A percentile compares a stretch with the other conserved stretches of the same genome.
phyloP scores from a whole-genome alignment of 768 basidiomycete species.

The Amanita pallidorosea region DNA sequence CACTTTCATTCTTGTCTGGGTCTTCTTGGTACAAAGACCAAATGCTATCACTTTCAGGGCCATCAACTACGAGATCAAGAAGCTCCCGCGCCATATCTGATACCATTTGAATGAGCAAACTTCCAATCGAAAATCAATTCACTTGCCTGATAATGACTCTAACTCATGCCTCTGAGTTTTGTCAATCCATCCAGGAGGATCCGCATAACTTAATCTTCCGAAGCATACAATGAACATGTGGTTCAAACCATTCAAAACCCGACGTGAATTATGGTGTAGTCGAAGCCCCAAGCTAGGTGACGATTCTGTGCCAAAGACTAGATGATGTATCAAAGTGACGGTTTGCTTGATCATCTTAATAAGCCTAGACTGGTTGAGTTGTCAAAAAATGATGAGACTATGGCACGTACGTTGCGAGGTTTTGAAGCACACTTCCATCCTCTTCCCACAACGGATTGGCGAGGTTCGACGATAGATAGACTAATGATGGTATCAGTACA shows the following conservation, averaged over 20 bases:
- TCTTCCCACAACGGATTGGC: conserved; percentile 60
- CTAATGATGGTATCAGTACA: conserved; percentile 53
- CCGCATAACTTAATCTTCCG: conserved; percentile 64
- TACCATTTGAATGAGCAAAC: background rate
- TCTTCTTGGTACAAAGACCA: conserved; percentile 51
- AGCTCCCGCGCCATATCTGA: conserved; percentile 53
- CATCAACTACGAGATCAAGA: conserved; percentile 58
- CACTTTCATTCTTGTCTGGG: conserved; percentile 24
- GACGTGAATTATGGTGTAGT: conserved; percentile 42
- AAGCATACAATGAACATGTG: conserved; percentile 72
- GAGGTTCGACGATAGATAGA: conserved; percentile 42
- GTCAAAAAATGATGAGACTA: background rate
- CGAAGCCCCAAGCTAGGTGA: conserved; percentile 44
- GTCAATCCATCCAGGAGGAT: conserved; percentile 50
- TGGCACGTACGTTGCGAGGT: conserved; percentile 24
- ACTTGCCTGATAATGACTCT: conserved; percentile 37
- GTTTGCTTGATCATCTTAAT: conserved; percentile 42
- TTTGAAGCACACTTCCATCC: conserved; percentile 27
- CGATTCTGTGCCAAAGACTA: conserved; percentile 41
- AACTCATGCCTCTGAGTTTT: conserved; percentile 26
- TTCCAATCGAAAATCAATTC: background rate
- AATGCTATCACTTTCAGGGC: conserved; percentile 56
- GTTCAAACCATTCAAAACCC: conserved; percentile 48
- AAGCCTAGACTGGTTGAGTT: conserved; percentile 23
- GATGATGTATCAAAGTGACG: conserved; percentile 49